Evolutionary conservation across 352 stramenopile species (phyloP), one percentile per base, ranked within the genome.

Genomic region (Phytophthora citricola): DNA sequence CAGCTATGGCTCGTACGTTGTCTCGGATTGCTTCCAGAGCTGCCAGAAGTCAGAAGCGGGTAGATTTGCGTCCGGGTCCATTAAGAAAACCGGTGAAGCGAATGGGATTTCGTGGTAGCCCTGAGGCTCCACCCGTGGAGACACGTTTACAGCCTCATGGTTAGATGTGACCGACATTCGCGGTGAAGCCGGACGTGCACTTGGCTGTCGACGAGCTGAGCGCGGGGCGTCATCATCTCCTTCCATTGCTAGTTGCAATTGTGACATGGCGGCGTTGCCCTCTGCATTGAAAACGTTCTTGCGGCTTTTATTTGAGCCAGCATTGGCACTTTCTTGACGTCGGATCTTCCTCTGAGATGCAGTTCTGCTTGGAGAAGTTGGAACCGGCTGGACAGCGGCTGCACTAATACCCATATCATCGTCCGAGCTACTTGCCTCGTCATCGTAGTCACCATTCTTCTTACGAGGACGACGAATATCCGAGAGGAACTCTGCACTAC

Each of bases 21-120:
- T 92, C 58, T 90, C 78, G 20, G 64, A 69, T 22, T 81, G 63
- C 48, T 89, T 87, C 83, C 83, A 92, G 3, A 81, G 62, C 24
- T 69, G 67, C 71, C 71, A 79, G 41, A 79, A 79, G 17, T 70
- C 55, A 4, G 63, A 39, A 1, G 53, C 15, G 41, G 60, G 15
- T 9, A 78, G 26, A 20, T 61, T 45, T 44, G 69, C 70, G 65
- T 61, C 59, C 14, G 69, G 44, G n/a, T 88, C 68, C 58, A 89
- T 56, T 46, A 85, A 17, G 39, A 89, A 89, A 14, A 90, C 73
- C 7, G 81, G 83, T 10, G 81, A 89, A 32, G 79, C 81, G 55
- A 80, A 89, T 12, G 81, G 83, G 17, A 90, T 85, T 47, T 76
- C 63, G 14, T 82, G 63, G 4, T 66, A 45, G 7, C 8, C 27